These are phyloP conservation scores for Ziziphus jujuba DNA, from an alignment of 306 rosid genomes.

Conservation along the genomic window DNA sequence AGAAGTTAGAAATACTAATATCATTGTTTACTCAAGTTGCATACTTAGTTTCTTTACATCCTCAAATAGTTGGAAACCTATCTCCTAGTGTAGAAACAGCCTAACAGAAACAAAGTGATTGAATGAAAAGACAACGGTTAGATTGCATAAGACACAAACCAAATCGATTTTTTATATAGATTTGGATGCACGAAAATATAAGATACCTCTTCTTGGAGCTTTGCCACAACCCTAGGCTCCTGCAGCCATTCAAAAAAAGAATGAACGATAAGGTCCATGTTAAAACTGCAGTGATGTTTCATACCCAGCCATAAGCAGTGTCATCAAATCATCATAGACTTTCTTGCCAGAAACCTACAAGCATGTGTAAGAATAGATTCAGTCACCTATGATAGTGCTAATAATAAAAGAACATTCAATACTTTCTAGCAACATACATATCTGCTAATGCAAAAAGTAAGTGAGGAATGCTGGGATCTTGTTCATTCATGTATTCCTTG, in stretches of 20 bases:
- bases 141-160: slow-evolving; percentile 2
- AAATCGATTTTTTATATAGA: slow-evolving; percentile 13
- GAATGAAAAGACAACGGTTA: slow-evolving; percentile 1
- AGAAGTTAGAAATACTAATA: slow-evolving; percentile 48
- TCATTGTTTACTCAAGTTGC: slow-evolving; percentile 95
- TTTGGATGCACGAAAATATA: slow-evolving; percentile 22
- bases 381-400: slow-evolving; percentile 9
- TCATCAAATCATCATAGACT: slow-evolving; percentile 98
- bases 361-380: slow-evolving; percentile 16
- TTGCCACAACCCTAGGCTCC: slow-evolving; percentile 80
- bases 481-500: slow-evolving; percentile 91
- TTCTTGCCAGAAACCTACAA: slow-evolving; percentile 94
- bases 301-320: slow-evolving; percentile 98
- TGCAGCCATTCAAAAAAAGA: slow-evolving; percentile 40
- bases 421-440: slow-evolving; percentile 42
- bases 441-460: slow-evolving; percentile 97
- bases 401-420: background rate
- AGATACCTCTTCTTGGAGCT: slow-evolving; percentile 94
- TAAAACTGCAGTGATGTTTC: slow-evolving; percentile 96
- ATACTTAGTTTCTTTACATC: slow-evolving; percentile 93
- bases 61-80: slow-evolving; percentile 78
- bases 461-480: slow-evolving; percentile 96
- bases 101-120: slow-evolving; percentile 35
- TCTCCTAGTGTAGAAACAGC: slow-evolving; percentile 86
- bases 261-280: slow-evolving; percentile 76